Evolutionary conservation across 805 yeast genomes (phyloP).

Genomic region (Pichia thaimueangensis): DNA sequence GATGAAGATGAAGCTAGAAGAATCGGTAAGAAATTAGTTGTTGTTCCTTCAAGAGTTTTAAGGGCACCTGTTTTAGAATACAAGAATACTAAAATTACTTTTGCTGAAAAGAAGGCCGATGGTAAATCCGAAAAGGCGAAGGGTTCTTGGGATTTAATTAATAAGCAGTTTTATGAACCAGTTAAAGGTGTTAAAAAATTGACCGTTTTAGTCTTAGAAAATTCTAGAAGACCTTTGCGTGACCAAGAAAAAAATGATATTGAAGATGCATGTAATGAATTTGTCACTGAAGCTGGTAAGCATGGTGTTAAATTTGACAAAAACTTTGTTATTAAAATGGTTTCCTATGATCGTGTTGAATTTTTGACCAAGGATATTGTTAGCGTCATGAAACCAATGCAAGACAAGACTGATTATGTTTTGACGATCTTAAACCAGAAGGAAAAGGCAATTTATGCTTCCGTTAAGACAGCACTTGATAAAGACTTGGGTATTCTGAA

Average conservation of each 20-base stretch:
- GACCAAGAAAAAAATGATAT: slow-evolving; percentile 12
- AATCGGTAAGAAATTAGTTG: slow-evolving; percentile 20
- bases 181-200: slow-evolving; percentile 14
- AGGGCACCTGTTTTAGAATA: slow-evolving; percentile 19
- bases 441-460: slow-evolving; percentile 21
- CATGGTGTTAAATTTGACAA: slow-evolving; percentile 19
- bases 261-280: slow-evolving; percentile 16
- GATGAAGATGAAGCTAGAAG: slow-evolving; percentile 13
- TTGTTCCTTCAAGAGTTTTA: slow-evolving; percentile 27
- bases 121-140: slow-evolving; percentile 20
- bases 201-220: slow-evolving; percentile 15
- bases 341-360: slow-evolving; percentile 12
- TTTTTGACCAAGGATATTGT: slow-evolving; percentile 12
- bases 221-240: slow-evolving; percentile 15
- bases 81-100: slow-evolving; percentile 16
- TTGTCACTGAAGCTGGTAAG: slow-evolving; percentile 14
- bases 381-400: slow-evolving; percentile 13
- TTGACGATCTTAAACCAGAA: slow-evolving; percentile 21
- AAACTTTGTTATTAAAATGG: slow-evolving; percentile 6
- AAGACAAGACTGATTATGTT: slow-evolving; percentile 19
- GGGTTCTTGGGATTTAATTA: slow-evolving; percentile 22
- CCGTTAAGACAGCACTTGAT: slow-evolving; percentile 26
- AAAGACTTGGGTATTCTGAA: slow-evolving; percentile 24
- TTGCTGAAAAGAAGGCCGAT: slow-evolving; percentile 17
- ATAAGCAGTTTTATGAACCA: slow-evolving; percentile 17